Evolutionary conservation across 164 flowering plant species (phyloP), one percentile per base, ranked within the genome.

Genomic region (Macadamia tetraphylla): DNA sequence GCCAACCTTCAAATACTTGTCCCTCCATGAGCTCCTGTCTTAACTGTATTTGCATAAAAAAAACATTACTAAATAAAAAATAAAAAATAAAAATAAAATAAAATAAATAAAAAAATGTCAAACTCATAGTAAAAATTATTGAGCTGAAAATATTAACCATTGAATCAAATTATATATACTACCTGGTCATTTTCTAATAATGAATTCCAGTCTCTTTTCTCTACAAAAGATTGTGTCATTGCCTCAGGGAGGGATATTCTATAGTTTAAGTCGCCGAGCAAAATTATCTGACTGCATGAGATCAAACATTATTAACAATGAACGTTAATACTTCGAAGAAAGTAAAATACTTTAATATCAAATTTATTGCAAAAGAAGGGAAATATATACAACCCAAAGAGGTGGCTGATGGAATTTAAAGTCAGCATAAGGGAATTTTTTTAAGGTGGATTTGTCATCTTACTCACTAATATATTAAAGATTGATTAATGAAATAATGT

Each of bases 1-100:
- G 73, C 94, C 94, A 88, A 58, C 84, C 87, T 70, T 77, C 70
- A 43, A 88, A 79, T 57, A 78, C 76, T 63, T 79, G 77, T 6
- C 89, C 94, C 23, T 81, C 76, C 74, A 63, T 75, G 61, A 85
- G 80, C 80, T 88, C 93, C 67, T 53, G 76, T 65, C 66, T 81
- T 69, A 90, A 81, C 96, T 90, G 73, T 77, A 73, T 40, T 46
- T 66, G 11, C 4, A 13, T 58, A 49, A 30, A 56, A 42, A 56
- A 3, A 12, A n/a, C n/a, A n/a, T n/a, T n/a, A n/a, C n/a, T n/a
- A n/a, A 23, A 23, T 23, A 23, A 23, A 23, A 23, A 23, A 23
- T 0, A 23, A 23, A 23, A 23, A 23, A 23, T 23, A 23, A 23
- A 23, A 23, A 23, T n/a, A 23, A 23, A 23, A 23, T 23, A 23